Evolutionary conservation across 352 stramenopile genomes (phyloP), one percentile per base, ranked within the genome.

Genomic region (Pythium brassicae): DNA sequence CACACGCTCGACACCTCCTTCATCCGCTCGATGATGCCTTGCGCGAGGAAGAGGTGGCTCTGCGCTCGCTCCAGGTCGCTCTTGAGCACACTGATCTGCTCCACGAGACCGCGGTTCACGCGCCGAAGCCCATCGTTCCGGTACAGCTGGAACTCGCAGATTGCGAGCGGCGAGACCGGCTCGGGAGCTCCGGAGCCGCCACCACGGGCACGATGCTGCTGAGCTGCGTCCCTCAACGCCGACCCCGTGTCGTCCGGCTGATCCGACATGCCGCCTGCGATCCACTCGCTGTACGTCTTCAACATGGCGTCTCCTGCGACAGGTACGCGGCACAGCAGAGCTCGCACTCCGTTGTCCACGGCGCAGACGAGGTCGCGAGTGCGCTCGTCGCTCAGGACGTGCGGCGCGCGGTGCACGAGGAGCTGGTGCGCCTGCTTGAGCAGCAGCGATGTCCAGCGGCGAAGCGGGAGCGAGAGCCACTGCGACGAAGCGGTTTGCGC

Each of bases 81-180:
- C 32, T 63, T 43, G 26, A 66, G 55, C 42, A 40, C 17, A 12
- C 58, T 37, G 40, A 66, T 49, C 19, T 66, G 60, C 29, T 43
- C 32, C 35, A 59, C 51, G 22, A 64, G 50, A 14, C 35, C 58
- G n/a, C 37, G 37, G 29, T 64, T 59, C 50, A 53, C 34, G 29
- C 27, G 57, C 23, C 40, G 40, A 4, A 63, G 49, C 0, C 40
- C 49, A 34, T 63, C 49, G 35, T 53, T 63, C 19, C 42, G 49
- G 42, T 57, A 57, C 29, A 63, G 20, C 20, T 57, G 37, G n/a
- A 29, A 48, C 22, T 59, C 51, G 34, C 45, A 59, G 14, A 59
- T 42, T 7, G 42, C 23, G 4, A 22, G 48, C 32, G 20, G 19
- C 22, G 12, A 23, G 19, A 26, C 11, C 2, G 20, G 48, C n/a